Percentiles rank a stretch among this genome's conserved stretches.
Conservation (phyloP, 176 grass and related monocot genomes). For the Pharus latifolius region DNA sequence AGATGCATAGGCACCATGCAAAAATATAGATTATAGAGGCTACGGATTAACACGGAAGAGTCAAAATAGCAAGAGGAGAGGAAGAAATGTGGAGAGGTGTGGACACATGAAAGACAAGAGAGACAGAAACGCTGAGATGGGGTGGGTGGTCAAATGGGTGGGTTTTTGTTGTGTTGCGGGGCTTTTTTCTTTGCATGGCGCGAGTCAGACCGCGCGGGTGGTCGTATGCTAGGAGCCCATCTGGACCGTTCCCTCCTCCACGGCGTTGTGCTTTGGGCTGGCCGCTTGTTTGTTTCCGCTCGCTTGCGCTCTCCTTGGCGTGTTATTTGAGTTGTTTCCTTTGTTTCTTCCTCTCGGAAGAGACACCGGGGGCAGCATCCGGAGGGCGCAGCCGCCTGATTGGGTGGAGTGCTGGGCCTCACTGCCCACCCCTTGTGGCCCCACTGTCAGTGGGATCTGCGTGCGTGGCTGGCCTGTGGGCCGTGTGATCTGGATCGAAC, state of each 20-base stretch:
- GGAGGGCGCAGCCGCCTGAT: too few species aligned
- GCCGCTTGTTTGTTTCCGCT: neutral
- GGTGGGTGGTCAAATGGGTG: conserved; percentile 35
- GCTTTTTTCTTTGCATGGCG: neutral
- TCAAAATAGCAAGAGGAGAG: conserved; percentile 31
- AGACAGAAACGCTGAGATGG: neutral
- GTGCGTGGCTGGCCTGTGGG: neutral
- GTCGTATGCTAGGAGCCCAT: too few species aligned
- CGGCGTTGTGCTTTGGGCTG: neutral
- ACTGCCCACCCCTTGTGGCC: neutral
- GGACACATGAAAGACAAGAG: conserved; percentile 19
- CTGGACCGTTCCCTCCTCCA: too few species aligned
- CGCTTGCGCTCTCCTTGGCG: neutral
- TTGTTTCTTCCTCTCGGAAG: too few species aligned
- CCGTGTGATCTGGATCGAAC: conserved; percentile 33
- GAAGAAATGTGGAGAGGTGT: conserved; percentile 8
- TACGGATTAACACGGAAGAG: conserved; percentile 9
- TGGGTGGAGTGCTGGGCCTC: too few species aligned
- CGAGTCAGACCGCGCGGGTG: too few species aligned
- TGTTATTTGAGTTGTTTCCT: too few species aligned
- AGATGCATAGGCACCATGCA: too few species aligned
- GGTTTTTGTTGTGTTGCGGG: neutral
- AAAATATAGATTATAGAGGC: too few species aligned
- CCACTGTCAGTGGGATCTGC: neutral
- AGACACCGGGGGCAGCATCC: neutral